Conservation (phyloP, 1,284 basidiomycete species). For the Pseudozyma hubeiensis region DNA sequence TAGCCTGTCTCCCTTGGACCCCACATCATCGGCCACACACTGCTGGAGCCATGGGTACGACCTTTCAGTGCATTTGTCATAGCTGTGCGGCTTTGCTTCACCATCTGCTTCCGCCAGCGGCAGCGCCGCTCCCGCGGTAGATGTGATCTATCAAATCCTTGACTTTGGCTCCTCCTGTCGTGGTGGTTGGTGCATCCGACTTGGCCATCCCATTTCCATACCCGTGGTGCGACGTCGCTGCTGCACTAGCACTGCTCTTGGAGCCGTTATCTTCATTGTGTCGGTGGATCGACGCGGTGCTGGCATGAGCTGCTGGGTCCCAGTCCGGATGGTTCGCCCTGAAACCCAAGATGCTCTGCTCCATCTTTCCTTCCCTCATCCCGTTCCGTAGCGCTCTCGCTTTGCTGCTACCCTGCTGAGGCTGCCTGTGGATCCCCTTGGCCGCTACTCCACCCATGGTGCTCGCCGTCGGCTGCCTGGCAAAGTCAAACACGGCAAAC, state of each 20-base stretch:
- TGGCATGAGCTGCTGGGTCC: constrained; percentile 78
- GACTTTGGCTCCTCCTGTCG: constrained; percentile 35
- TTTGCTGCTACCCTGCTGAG: constrained; percentile 69
- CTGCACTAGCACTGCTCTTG: neutral
- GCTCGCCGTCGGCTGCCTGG: constrained; percentile 72
- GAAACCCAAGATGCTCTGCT: constrained; percentile 95
- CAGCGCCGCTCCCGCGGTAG: constrained; percentile 33
- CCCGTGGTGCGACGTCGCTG: neutral
- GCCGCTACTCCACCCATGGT: constrained; percentile 70
- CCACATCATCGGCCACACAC: too few relatives aligned
- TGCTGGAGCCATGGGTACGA: too few relatives aligned
- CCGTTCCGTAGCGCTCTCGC: constrained; percentile 74
- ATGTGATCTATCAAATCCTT: constrained; percentile 50
- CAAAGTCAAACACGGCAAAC: constrained; percentile 97
- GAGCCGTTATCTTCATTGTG: neutral
- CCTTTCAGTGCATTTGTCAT: too few relatives aligned
- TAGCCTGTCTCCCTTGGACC: too few relatives aligned
- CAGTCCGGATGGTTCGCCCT: constrained; percentile 92
- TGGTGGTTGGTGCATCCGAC: constrained; percentile 9
- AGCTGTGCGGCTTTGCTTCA: constrained; percentile 2
- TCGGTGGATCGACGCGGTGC: constrained; percentile 13
- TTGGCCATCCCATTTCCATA: constrained; percentile 12
- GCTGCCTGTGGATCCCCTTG: constrained; percentile 16
- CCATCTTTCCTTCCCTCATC: constrained; percentile 74
- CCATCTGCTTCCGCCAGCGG: constrained; percentile 30